Evolutionary conservation across 2,329 filamentous ascomycete genomes (phyloP).

Genomic region (Macrophomina phaseolina): DNA sequence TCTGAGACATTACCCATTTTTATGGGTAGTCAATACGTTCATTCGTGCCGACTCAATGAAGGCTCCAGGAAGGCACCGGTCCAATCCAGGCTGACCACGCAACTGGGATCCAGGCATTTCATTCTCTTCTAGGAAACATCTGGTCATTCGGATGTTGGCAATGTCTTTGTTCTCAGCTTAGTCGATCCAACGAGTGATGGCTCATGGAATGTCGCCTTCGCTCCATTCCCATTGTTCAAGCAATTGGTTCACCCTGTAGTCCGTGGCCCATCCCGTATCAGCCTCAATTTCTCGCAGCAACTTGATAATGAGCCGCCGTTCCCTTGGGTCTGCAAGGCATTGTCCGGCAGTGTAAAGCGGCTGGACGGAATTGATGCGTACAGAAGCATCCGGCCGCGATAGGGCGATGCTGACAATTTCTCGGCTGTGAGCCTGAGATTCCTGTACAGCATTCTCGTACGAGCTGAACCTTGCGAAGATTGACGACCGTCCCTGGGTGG

Average conservation of each 20-base stretch:
- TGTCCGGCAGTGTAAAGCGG: constrained; percentile 67
- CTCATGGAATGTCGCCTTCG: constrained; percentile 24
- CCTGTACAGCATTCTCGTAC: constrained; percentile 62
- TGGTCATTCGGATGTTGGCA: neutral
- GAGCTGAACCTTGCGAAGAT: constrained; percentile 61
- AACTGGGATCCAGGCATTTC: neutral
- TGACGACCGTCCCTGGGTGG: constrained; percentile 58
- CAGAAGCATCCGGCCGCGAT: constrained; percentile 60
- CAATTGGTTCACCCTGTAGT: constrained; percentile 64
- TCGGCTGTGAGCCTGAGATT: constrained; percentile 62
- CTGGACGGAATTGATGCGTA: constrained; percentile 64
- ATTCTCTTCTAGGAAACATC: neutral
- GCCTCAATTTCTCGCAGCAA: constrained; percentile 64
- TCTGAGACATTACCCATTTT: neutral
- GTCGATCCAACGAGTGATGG: neutral
- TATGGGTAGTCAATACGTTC: neutral
- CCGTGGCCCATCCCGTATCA: constrained; percentile 69
- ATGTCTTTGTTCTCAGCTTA: neutral
- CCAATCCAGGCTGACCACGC: neutral
- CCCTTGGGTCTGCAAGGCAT: constrained; percentile 60
- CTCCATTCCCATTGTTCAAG: constrained; percentile 50
- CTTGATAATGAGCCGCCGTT: constrained; percentile 61
- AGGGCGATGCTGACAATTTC: constrained; percentile 68
- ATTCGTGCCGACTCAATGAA: neutral
- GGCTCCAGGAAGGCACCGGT: neutral